Evolutionary conservation across 2,329 filamentous ascomycete species (phyloP).

Genomic region (Aspergillus novofumigatus): DNA sequence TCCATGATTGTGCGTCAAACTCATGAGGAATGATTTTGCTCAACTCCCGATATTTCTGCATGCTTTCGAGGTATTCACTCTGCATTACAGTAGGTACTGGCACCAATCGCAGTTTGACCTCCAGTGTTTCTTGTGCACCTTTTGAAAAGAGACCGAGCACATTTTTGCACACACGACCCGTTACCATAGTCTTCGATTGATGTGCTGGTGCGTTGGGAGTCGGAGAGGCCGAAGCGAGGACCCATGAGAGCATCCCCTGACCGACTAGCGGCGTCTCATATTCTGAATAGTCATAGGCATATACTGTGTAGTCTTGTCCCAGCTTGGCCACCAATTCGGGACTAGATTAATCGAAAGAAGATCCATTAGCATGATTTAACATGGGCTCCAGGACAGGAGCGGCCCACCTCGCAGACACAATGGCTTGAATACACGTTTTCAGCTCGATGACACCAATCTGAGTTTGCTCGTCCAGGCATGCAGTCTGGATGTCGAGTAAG

Average conservation of each 20-base stretch:
- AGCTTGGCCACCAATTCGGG: slow-evolving; percentile 76
- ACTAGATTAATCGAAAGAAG: slow-evolving; percentile 45
- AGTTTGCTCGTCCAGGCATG: slow-evolving; percentile 72
- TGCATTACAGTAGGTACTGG: slow-evolving; percentile 65
- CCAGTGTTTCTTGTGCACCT: slow-evolving; percentile 76
- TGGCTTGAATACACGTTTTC: slow-evolving; percentile 78
- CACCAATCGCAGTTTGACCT: slow-evolving; percentile 85
- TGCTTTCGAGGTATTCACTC: slow-evolving; percentile 57
- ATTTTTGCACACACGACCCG: slow-evolving; percentile 85
- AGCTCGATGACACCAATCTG: slow-evolving; percentile 86
- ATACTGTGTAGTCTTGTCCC: slow-evolving; percentile 86
- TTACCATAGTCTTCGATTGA: slow-evolving; percentile 66
- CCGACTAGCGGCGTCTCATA: slow-evolving; percentile 89
- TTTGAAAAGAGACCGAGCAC: slow-evolving; percentile 77
- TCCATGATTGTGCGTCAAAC: slow-evolving; percentile 74
- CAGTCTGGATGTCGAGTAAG: slow-evolving; percentile 72
- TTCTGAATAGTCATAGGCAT: slow-evolving; percentile 95
- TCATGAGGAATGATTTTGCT: slow-evolving; percentile 56
- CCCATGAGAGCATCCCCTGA: slow-evolving; percentile 89
- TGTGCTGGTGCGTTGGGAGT: slow-evolving; percentile 53
- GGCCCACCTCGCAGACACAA: slow-evolving; percentile 59
- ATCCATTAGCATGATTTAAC: not conserved
- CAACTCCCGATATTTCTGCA: slow-evolving; percentile 57
- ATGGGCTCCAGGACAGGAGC: not conserved
- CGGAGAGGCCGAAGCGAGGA: slow-evolving; percentile 60